Percentiles rank a stretch among this genome's conserved stretches.
phyloP scores from a whole-genome alignment of 1,284 basidiomycete species.

The Agaricales sp. region DNA sequence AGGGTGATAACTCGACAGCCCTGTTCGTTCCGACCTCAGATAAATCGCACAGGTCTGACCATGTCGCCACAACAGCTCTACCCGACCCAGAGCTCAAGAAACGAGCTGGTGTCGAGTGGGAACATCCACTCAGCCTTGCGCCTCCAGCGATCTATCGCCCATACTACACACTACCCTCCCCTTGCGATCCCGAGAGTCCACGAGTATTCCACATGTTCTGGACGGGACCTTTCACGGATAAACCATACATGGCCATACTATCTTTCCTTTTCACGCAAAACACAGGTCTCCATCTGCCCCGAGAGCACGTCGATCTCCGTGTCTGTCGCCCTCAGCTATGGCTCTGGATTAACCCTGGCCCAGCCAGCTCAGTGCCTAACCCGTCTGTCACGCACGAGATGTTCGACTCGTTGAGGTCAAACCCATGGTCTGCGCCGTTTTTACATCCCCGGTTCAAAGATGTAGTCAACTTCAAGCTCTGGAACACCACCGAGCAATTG shows the following conservation, averaged over 20 bases:
- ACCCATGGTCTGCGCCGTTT: slow-evolving; percentile 82
- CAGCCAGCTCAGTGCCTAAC: slow-evolving; percentile 60
- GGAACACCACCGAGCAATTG: slow-evolving; percentile 86
- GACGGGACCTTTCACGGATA: slow-evolving; percentile 79
- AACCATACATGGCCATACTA: slow-evolving; percentile 70
- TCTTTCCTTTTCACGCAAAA: slow-evolving; percentile 80
- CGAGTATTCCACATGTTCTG: slow-evolving; percentile 82
- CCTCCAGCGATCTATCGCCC: slow-evolving; percentile 35
- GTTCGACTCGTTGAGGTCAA: slow-evolving; percentile 58
- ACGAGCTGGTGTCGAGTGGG: slow-evolving; percentile 31
- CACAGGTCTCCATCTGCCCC: slow-evolving; percentile 51
- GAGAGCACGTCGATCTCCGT: slow-evolving; percentile 23
- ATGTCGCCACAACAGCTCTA: slow-evolving; percentile 14
- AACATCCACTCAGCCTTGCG: slow-evolving; percentile 31
- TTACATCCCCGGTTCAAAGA: slow-evolving; percentile 73
- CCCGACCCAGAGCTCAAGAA: slow-evolving; percentile 26
- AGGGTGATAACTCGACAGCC: slow-evolving; percentile 21
- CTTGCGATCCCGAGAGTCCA: slow-evolving; percentile 64
- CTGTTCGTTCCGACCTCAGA: slow-evolving; percentile 11
- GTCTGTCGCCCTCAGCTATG: slow-evolving; percentile 72
- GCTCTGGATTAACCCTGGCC: slow-evolving; percentile 85
- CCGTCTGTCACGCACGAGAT: slow-evolving; percentile 58
- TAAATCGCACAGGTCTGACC: slow-evolving; percentile 10
- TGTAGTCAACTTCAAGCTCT: slow-evolving; percentile 77
- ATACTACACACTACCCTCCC: slow-evolving; percentile 38